These are phyloP conservation scores for Copromyces sp. DNA, from an alignment of 495 filamentous ascomycete species.

Conservation along the genomic window DNA sequence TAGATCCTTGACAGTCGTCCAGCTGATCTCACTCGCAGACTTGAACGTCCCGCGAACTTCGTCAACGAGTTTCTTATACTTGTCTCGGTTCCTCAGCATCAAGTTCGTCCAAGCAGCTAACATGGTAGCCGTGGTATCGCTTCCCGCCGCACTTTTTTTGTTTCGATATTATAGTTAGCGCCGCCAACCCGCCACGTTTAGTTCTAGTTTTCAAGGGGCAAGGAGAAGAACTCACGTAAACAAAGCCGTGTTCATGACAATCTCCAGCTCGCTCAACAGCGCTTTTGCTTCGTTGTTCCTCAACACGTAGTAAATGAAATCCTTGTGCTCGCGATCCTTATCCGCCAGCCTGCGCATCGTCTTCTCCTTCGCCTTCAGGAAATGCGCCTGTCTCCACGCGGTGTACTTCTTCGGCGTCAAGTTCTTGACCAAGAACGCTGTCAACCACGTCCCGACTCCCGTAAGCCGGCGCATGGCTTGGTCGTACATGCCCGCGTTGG, in stretches of 20 bases:
- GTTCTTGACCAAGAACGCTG: slow-evolving; percentile 4
- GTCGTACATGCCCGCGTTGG: slow-evolving; percentile 7
- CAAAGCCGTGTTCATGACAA: slow-evolving; percentile 17
- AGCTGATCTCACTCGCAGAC: slow-evolving; percentile 8
- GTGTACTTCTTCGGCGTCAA: slow-evolving; percentile 8
- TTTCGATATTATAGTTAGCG: neutral
- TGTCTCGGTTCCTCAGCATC: slow-evolving; percentile 5
- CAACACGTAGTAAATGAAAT: slow-evolving; percentile 18
- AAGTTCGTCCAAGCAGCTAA: slow-evolving; percentile 9
- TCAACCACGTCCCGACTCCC: slow-evolving; percentile 14
- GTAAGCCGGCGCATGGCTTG: slow-evolving; percentile 15
- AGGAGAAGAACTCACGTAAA: slow-evolving; percentile 8
- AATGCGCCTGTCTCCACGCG: slow-evolving; percentile 7
- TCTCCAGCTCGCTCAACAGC: slow-evolving; percentile 9
- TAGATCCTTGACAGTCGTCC: slow-evolving; percentile 7
- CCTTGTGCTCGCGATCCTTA: slow-evolving; percentile 9
- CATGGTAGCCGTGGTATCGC: slow-evolving; percentile 12
- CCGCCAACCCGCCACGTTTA: neutral
- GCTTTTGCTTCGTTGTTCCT: slow-evolving; percentile 14
- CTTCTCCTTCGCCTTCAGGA: slow-evolving; percentile 12
- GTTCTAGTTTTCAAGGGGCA: neutral
- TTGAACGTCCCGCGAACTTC: slow-evolving; percentile 9
- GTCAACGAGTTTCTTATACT: slow-evolving; percentile 3
- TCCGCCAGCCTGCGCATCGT: slow-evolving; percentile 9
- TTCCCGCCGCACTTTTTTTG: slow-evolving; percentile 12